phyloP scores from a whole-genome alignment of 805 yeast species.

The Kuraishia cidri region DNA sequence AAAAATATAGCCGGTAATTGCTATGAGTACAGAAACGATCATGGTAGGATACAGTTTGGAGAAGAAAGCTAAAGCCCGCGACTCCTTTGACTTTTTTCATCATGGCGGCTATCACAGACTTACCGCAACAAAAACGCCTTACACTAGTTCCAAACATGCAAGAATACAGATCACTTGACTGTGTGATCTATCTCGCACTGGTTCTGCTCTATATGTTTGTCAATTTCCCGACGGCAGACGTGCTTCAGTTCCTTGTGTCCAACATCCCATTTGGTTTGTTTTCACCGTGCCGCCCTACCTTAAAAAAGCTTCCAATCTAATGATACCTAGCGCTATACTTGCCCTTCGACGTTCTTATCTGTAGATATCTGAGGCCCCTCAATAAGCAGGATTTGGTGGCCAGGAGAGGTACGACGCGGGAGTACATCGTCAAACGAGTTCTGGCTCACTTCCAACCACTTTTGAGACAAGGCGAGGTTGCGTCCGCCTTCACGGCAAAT shows the following conservation, averaged over 20 bases:
- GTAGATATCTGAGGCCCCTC: slow-evolving; percentile 20
- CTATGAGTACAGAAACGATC: too few relatives aligned
- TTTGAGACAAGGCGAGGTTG: slow-evolving; percentile 6
- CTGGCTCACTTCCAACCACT: slow-evolving; percentile 11
- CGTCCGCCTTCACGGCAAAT: slow-evolving; percentile 18
- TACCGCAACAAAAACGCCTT: too few relatives aligned
- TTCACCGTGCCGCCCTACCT: too few relatives aligned
- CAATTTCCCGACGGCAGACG: slow-evolving; percentile 11
- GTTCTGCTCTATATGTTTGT: slow-evolving; percentile 11
- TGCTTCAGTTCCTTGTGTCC: slow-evolving; percentile 9
- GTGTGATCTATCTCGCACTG: slow-evolving; percentile 12
- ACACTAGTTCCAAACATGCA: too few relatives aligned
- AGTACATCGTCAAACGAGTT: slow-evolving; percentile 12
- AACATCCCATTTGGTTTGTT: slow-evolving; percentile 12
- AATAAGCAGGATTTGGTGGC: slow-evolving; percentile 16
- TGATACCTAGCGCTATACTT: too few relatives aligned
- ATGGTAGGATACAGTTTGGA: too few relatives aligned
- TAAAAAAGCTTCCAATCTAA: too few relatives aligned
- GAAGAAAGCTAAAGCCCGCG: too few relatives aligned
- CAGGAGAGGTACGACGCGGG: slow-evolving; percentile 19
- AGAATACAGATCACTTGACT: slow-evolving; percentile 19
- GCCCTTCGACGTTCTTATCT: slow-evolving; percentile 13
- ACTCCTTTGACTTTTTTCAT: too few relatives aligned
- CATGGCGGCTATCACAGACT: too few relatives aligned
- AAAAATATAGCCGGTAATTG: too few relatives aligned